These are phyloP conservation scores for Nadsonia starkeyi-henricii DNA, from an alignment of 1,139 yeast species.

Conservation along the genomic window DNA sequence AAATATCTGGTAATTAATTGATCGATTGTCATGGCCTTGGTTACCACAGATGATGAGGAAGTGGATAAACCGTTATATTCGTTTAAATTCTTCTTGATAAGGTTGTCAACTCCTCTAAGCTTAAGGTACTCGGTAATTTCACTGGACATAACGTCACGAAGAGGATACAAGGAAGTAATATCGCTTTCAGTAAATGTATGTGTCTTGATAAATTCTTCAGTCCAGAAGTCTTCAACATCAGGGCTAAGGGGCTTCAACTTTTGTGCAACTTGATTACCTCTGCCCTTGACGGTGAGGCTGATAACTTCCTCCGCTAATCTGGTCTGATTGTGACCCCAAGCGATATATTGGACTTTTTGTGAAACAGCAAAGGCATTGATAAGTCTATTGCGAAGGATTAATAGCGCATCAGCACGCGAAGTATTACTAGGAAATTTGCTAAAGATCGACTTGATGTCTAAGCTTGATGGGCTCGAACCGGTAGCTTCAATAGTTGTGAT, in stretches of 20 bases:
- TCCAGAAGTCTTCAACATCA: no score
- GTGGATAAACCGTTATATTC: slow-evolving; percentile 9
- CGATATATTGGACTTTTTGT: slow-evolving; percentile 23
- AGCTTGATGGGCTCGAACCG: background rate
- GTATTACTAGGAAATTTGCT: slow-evolving; percentile 12
- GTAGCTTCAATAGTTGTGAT: no score
- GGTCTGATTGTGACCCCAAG: slow-evolving; percentile 75
- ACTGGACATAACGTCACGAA: slow-evolving; percentile 55
- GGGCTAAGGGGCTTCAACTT: slow-evolving; percentile 28
- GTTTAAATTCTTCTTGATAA: slow-evolving; percentile 16
- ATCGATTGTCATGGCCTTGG: slow-evolving; percentile 64
- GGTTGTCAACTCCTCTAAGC: slow-evolving; percentile 16
- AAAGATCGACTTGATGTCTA: slow-evolving; percentile 1
- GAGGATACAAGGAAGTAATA: slow-evolving; percentile 36
- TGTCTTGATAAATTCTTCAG: no score
- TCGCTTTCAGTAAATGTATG: slow-evolving; percentile 12
- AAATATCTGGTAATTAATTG: slow-evolving; percentile 70
- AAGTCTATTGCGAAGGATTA: slow-evolving; percentile 36
- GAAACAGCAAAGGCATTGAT: slow-evolving; percentile 33
- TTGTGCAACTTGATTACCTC: slow-evolving; percentile 51
- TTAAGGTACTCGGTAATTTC: slow-evolving; percentile 47
- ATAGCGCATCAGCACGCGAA: slow-evolving; percentile 39
- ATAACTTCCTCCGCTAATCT: slow-evolving; percentile 67
- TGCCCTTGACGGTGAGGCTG: slow-evolving; percentile 75
- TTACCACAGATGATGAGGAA: slow-evolving; percentile 20